A percentile compares a stretch with the other conserved stretches of the same genome.
phyloP scores from a whole-genome alignment of 345 rosid species.

The Eucalyptus virginea region DNA sequence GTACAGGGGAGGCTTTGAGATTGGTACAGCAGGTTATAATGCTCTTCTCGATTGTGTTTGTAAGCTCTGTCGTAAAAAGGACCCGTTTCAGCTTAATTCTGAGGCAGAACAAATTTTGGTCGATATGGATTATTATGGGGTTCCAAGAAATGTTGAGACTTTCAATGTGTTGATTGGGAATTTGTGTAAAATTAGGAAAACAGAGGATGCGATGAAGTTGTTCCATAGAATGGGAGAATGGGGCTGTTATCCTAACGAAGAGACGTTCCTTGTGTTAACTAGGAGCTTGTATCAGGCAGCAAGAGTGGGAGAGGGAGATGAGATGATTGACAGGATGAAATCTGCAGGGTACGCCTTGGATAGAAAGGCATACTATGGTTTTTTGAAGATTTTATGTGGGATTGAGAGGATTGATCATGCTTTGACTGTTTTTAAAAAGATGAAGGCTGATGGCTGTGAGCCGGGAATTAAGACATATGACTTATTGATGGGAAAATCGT shows the following conservation, averaged over 20 bases:
- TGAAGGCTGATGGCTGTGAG: constrained; percentile 65
- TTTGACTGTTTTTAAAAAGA: constrained; percentile 62
- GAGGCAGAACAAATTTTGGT: constrained; percentile 73
- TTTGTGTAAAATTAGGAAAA: constrained; percentile 74
- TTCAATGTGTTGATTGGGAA: constrained; percentile 70
- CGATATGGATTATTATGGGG: constrained; percentile 83
- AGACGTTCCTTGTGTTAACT: constrained; percentile 51
- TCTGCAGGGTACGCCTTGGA: constrained; percentile 52
- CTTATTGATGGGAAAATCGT: constrained; percentile 71
- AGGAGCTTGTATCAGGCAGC: constrained; percentile 87
- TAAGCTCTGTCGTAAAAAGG: constrained; percentile 78
- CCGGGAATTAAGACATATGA: constrained; percentile 80
- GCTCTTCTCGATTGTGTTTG: constrained; percentile 80
- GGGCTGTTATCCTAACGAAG: constrained; percentile 65
- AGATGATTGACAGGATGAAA: constrained; percentile 87
- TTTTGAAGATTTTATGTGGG: constrained; percentile 77
- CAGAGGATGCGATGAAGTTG: constrained; percentile 71
- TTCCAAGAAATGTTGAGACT: constrained; percentile 78
- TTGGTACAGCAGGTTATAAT: constrained; percentile 55
- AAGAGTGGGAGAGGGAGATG: constrained; percentile 85
- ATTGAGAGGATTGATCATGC: constrained; percentile 97
- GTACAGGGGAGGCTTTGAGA: constrained; percentile 94
- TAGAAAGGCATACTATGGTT: constrained; percentile 57
- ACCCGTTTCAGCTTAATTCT: constrained; percentile 48
- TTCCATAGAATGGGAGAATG: constrained; percentile 73